Conservation (phyloP, 129 eudicot genomes). For the Centrapalus pauciflorus region DNA sequence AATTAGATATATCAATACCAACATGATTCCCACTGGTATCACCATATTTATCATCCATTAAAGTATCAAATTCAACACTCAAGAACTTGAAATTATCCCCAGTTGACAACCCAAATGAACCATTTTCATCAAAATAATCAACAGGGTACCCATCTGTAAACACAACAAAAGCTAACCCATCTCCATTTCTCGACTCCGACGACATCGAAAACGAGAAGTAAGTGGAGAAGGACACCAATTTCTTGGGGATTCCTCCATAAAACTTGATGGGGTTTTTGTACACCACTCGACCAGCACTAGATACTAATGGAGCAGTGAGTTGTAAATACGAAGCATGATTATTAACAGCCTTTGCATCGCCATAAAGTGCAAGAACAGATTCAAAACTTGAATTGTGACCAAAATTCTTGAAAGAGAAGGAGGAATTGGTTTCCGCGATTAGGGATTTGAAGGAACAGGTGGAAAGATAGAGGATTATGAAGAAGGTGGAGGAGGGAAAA, state of each 20-base stretch:
- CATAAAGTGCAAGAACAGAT: constrained; percentile 52
- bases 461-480: constrained; percentile 17
- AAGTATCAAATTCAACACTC: constrained; percentile 71
- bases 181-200: constrained; percentile 37
- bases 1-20: constrained; percentile 47
- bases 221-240: constrained; percentile 59
- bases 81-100: constrained; percentile 34
- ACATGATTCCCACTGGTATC: constrained; percentile 69
- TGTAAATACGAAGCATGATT: constrained; percentile 35
- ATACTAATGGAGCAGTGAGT: constrained; percentile 36
- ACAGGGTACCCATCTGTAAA: constrained; percentile 45
- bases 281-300: constrained; percentile 54
- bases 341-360: constrained; percentile 52
- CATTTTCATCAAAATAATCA: constrained; percentile 40
- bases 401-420: constrained; percentile 54
- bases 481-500: constrained; percentile 34
- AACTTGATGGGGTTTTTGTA: constrained; percentile 56
- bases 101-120: constrained; percentile 52
- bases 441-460: constrained; percentile 38
- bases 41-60: constrained; percentile 41
- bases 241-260: constrained; percentile 30
- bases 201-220: constrained; percentile 63
- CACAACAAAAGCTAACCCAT: constrained; percentile 74
- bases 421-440: constrained; percentile 30
- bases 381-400: constrained; percentile 42